Conservation (phyloP, 2,329 filamentous ascomycete genomes). For the Plectosphaerella sp. region DNA sequence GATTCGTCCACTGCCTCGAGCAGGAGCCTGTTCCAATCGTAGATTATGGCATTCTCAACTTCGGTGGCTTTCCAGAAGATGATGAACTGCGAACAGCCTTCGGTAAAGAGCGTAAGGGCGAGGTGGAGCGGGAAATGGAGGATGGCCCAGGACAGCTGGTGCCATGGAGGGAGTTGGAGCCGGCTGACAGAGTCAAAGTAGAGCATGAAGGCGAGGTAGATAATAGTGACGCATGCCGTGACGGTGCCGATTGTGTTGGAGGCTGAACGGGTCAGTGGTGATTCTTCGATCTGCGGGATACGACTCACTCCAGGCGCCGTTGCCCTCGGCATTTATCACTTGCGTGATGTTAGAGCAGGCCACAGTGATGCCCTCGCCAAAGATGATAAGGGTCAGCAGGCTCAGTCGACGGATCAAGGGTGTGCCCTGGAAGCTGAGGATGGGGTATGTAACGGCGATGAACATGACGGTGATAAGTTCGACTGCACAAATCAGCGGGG, state of each 20-base stretch:
- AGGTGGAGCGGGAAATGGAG: constrained; percentile 62
- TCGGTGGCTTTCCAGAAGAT: constrained; percentile 32
- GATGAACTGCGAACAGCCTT: constrained; percentile 57
- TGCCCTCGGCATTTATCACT: constrained; percentile 5
- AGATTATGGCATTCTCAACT: neutral
- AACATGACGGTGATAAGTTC: constrained; percentile 5
- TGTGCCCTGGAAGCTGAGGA: constrained; percentile 57
- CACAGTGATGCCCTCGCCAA: constrained; percentile 61
- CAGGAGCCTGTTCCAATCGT: neutral
- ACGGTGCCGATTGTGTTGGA: constrained; percentile 34
- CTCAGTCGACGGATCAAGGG: constrained; percentile 61
- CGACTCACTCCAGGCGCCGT: constrained; percentile 32
- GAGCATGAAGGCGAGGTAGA: constrained; percentile 41
- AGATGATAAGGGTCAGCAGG: constrained; percentile 60
- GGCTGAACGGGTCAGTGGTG: constrained; percentile 17
- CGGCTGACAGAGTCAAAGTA: constrained; percentile 63
- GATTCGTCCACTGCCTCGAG: neutral
- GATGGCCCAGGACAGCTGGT: constrained; percentile 54
- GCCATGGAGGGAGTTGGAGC: constrained; percentile 49
- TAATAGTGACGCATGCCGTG: constrained; percentile 29
- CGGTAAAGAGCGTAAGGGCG: constrained; percentile 58
- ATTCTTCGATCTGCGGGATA: neutral
- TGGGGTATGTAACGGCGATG: constrained; percentile 31
- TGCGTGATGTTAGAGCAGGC: constrained; percentile 10
- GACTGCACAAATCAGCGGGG: neutral